Conservation (phyloP, 768 basidiomycete genomes). For the Collybia sordida region DNA sequence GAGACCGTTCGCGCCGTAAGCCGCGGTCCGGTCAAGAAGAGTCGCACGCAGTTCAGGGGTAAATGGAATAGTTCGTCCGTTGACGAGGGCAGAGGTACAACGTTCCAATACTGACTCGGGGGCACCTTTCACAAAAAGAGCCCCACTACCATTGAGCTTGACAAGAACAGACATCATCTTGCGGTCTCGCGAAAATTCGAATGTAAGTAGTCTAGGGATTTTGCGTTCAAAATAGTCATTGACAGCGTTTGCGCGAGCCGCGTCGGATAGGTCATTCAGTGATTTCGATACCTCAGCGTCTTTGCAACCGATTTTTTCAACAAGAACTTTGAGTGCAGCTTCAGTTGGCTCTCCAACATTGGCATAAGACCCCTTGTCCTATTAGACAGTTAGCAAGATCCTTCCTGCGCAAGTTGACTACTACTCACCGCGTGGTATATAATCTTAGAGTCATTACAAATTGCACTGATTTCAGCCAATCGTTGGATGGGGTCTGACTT, state of each 20-base stretch:
- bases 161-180: conserved; percentile 99
- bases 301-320: conserved; percentile 87
- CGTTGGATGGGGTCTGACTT: conserved; percentile 73
- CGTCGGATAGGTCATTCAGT: conserved; percentile 53
- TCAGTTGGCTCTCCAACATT: conserved; percentile 97
- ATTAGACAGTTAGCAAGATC: conserved; percentile 3
- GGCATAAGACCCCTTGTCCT: conserved; percentile 79
- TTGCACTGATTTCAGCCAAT: conserved; percentile 86
- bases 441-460: conserved; percentile 94
- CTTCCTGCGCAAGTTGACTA: background rate
- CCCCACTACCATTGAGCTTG: conserved; percentile 61
- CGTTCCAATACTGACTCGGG: conserved; percentile 94
- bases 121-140: conserved; percentile 92
- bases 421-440: conserved; percentile 71
- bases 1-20: conserved; percentile 81
- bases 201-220: conserved; percentile 84
- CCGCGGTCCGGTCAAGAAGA: conserved; percentile 63
- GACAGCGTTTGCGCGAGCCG: conserved; percentile 75
- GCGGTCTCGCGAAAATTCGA: conserved; percentile 97
- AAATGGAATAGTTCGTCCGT: conserved; percentile 65
- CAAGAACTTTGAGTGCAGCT: conserved; percentile 92
- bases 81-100: conserved; percentile 71
- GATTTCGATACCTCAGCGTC: conserved; percentile 58
- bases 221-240: conserved; percentile 78
- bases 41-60: conserved; percentile 55